A percentile compares a stretch with the other conserved stretches of the same genome.
These are phyloP conservation scores for Eucalyptus curtisii DNA, from an alignment of 345 rosid genomes.

Conservation along the genomic window DNA sequence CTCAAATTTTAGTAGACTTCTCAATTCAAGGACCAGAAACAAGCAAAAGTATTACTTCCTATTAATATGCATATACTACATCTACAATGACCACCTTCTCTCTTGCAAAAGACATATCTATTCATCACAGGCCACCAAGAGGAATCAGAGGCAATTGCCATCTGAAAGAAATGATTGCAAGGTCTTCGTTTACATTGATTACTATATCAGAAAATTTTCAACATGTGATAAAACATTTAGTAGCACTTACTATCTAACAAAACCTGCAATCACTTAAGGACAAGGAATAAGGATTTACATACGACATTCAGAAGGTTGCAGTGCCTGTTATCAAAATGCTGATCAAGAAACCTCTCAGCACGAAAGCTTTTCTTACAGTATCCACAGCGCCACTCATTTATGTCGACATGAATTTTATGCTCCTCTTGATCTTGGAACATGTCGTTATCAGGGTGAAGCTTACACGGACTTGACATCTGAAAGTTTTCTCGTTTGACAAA, in stretches of 20 bases:
- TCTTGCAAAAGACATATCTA: background rate
- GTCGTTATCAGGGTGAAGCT: constrained; percentile 78
- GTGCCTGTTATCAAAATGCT: constrained; percentile 77
- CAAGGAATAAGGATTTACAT: constrained; percentile 22
- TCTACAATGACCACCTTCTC: background rate
- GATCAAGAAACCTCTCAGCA: constrained; percentile 72
- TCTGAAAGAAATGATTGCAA: background rate
- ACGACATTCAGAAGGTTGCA: constrained; percentile 70
- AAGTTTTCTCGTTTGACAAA: constrained; percentile 64
- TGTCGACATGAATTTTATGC: constrained; percentile 67
- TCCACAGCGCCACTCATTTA: constrained; percentile 84
- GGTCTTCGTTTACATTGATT: background rate
- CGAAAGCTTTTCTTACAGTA: constrained; percentile 91
- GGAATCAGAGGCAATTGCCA: background rate
- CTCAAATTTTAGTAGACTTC: background rate
- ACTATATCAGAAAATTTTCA: background rate
- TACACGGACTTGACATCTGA: constrained; percentile 45
- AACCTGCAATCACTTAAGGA: background rate
- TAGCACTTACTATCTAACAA: background rate
- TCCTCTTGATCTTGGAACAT: constrained; percentile 84
- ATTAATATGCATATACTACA: background rate
- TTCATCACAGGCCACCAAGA: background rate
- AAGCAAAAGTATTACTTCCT: background rate
- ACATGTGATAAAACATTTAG: background rate
- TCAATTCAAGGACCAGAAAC: background rate